Base-by-base conservation (phyloP, 2,329 filamentous ascomycete genomes). In the Colletotrichum australisinense region DNA sequence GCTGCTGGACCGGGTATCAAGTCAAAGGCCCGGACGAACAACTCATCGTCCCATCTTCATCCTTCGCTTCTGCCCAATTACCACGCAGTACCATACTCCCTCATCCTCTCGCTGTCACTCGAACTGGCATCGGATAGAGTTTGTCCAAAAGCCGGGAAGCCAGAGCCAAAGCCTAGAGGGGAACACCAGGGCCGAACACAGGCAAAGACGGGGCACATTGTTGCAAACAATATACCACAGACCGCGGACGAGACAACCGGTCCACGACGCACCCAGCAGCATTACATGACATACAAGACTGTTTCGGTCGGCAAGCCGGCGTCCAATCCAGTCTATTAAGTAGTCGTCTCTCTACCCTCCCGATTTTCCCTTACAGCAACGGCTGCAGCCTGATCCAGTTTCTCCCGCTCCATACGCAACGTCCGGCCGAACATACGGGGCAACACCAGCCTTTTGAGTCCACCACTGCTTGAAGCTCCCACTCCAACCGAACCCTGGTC, bases 1-100 rank as follows among this genome's bases (percentile, higher is more conserved):
- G 56, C 52, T 72, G 52, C 32, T 24, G 67, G 57, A 24, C 63
- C 30, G 35, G 68, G 68, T 63, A 67, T 72, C 69, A 63, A 72
- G n/a, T 68, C 49, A 65, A 57, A 69, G 42, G 38, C 57, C 63
- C 57, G 71, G 67, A 71, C 67, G 71, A 73, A 73, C 71, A 58
- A 63, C 42, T 42, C 70, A 32, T 71, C 71, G 62, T 70, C 71
- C 67, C 60, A 63, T 71, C 60, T 73, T 63, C 63, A 7, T 65
- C 26, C 55, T 58, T 73, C 49, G 67, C 67, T 64, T 73, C 60
- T 22, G 30, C 19, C 56, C 56, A 58, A 53, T 73, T 53, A 30
- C n/a, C 38, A 26, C 57, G 5, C 62, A 38, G 26, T 7, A 53
- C 55, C 46, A 19, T 38, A 38, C 42, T n/a, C 71, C 60, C 30